These are phyloP conservation scores for Coprinopsis cinerea DNA, from an alignment of 768 basidiomycete species.

Conservation along the genomic window DNA sequence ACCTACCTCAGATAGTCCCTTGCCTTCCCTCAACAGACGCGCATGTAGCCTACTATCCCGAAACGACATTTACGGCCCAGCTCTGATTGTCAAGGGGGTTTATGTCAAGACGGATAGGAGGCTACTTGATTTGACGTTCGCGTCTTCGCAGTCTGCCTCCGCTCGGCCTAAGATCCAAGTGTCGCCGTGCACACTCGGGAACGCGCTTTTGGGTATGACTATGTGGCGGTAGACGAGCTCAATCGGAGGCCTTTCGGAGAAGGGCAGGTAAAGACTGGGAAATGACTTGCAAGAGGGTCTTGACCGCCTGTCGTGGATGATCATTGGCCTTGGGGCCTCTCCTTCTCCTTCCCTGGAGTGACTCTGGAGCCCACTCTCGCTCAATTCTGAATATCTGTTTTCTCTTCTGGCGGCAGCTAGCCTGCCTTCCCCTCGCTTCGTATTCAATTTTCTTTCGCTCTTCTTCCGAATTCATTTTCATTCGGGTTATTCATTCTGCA, in stretches of 20 bases:
- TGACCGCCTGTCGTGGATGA: not conserved
- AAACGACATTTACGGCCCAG: not conserved
- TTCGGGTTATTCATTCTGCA: no score
- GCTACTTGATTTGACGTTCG: not conserved
- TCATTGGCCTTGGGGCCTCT: not conserved
- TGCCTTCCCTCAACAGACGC: not conserved
- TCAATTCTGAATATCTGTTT: not conserved
- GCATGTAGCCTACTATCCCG: not conserved
- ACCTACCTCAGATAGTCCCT: not conserved
- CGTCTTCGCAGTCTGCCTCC: not conserved
- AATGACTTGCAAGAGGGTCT: not conserved
- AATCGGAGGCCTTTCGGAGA: not conserved
- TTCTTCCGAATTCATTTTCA: no score
- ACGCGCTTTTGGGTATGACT: not conserved
- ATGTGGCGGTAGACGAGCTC: not conserved
- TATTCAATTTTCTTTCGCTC: no score
- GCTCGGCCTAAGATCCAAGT: not conserved
- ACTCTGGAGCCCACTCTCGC: not conserved
- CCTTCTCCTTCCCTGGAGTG: not conserved
- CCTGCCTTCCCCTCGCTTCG: no score
- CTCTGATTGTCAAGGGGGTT: not conserved
- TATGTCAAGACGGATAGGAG: constrained; percentile 1
- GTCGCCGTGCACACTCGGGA: not conserved
- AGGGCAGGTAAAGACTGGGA: not conserved
- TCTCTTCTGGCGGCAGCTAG: no score